A percentile compares a stretch with the other conserved stretches of the same genome.
These are phyloP conservation scores for Aegilops bicornis DNA, from an alignment of 176 grass and related monocot species.

Conservation along the genomic window DNA sequence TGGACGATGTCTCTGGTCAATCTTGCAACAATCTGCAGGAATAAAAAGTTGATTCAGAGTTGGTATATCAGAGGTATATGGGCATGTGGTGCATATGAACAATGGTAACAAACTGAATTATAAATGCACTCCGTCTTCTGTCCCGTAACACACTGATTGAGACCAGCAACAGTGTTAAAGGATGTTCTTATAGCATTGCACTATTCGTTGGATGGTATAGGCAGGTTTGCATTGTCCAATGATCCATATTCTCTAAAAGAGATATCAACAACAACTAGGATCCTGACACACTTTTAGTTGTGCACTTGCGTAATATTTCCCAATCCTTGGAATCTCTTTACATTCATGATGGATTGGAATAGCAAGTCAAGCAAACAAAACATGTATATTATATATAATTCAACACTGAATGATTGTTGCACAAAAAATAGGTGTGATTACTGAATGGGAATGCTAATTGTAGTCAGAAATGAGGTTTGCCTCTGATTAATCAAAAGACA, in stretches of 20 bases:
- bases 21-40: constrained; percentile 72
- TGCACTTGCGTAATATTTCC: not conserved
- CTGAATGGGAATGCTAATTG: not conserved
- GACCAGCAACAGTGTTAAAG: constrained; percentile 7
- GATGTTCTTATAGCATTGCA: not conserved
- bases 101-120: constrained; percentile 7
- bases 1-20: constrained; percentile 76
- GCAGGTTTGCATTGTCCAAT: not conserved
- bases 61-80: constrained; percentile 7
- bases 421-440: not conserved
- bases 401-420: not conserved
- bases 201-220: not conserved
- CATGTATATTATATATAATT: constrained; percentile 5
- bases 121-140: not conserved
- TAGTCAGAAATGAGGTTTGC: not conserved
- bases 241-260: not conserved
- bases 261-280: not conserved
- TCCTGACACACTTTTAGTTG: constrained; percentile 13
- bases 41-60: constrained; percentile 40
- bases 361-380: not conserved
- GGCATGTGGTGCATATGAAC: constrained; percentile 23
- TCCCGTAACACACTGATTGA: not conserved
- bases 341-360: constrained; percentile 12
- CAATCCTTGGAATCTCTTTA: not conserved
- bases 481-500: not conserved